Percentiles rank a stretch among this genome's conserved stretches.
These are phyloP conservation scores for Penicillium paneum DNA, from an alignment of 2,329 filamentous ascomycete genomes.

Conservation along the genomic window DNA sequence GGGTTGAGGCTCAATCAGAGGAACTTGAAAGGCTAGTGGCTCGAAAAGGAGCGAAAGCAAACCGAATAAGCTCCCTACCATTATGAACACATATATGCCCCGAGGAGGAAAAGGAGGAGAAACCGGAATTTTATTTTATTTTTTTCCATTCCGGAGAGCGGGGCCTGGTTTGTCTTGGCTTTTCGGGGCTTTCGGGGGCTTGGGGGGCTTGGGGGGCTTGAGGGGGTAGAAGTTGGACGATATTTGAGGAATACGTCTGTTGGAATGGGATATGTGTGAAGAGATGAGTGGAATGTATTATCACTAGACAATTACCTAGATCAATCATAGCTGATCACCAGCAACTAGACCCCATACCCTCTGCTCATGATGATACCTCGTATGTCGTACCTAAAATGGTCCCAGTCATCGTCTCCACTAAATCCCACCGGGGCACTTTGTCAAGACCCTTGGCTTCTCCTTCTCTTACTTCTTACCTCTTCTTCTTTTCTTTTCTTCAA, in stretches of 20 bases:
- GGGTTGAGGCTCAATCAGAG: conserved; percentile 15
- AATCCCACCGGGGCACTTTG: neutral
- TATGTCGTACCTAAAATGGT: too few relatives aligned
- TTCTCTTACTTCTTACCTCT: neutral
- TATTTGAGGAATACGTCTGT: too few relatives aligned
- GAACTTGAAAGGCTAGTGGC: conserved; percentile 9
- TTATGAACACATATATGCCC: neutral
- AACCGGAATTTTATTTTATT: neutral
- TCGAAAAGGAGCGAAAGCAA: conserved; percentile 14
- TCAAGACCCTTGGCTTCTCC: neutral
- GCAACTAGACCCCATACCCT: too few relatives aligned
- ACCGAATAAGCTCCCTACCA: conserved; percentile 11
- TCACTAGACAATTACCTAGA: too few relatives aligned
- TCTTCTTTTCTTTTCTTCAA: neutral
- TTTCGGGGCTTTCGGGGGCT: neutral
- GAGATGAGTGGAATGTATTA: too few relatives aligned
- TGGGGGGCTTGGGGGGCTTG: neutral
- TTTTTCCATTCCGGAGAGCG: neutral
- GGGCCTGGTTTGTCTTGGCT: neutral
- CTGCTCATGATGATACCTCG: too few relatives aligned
- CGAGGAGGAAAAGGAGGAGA: neutral
- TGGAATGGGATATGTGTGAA: too few relatives aligned
- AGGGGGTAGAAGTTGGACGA: neutral
- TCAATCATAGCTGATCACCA: too few relatives aligned
- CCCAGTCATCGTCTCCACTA: neutral